Percentiles rank a stretch among this genome's conserved stretches.
Conservation (phyloP, 2,329 filamentous ascomycete species). For the Cercospora sp. region DNA sequence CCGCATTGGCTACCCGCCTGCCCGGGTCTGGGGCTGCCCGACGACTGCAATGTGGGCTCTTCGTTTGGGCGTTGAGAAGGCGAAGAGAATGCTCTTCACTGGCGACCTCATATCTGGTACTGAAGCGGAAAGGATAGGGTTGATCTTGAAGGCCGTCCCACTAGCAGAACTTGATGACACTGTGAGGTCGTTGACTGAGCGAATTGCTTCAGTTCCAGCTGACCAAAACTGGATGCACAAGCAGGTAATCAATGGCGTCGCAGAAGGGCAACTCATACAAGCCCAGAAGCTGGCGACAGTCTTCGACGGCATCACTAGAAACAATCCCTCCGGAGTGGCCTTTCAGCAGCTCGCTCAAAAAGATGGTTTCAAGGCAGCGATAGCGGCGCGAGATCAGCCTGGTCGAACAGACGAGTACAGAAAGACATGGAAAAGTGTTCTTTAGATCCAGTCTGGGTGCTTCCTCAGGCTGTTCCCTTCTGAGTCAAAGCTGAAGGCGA, state of each 20-base stretch:
- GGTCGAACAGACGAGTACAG: conserved; percentile 21
- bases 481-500: neutral
- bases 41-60: conserved; percentile 6
- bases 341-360: conserved; percentile 13
- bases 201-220: neutral
- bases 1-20: neutral
- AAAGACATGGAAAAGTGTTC: conserved; percentile 21
- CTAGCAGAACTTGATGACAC: neutral
- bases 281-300: conserved; percentile 23
- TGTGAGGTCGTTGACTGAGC: neutral
- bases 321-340: conserved; percentile 15
- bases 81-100: neutral
- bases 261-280: conserved; percentile 14
- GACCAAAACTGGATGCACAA: conserved; percentile 25
- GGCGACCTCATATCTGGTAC: neutral
- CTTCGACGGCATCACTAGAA: conserved; percentile 18
- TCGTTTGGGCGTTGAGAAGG: neutral
- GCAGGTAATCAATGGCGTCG: conserved; percentile 22
- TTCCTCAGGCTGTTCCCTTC: neutral
- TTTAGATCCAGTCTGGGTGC: neutral
- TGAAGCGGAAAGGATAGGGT: neutral
- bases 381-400: conserved; percentile 14
- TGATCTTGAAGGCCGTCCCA: conserved; percentile 1
- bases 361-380: conserved; percentile 19
- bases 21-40: neutral